Percentiles rank a stretch among this genome's conserved stretches.
phyloP scores from a whole-genome alignment of 371 early-diverging fungal species.

The Zancudomyces culisetae region DNA sequence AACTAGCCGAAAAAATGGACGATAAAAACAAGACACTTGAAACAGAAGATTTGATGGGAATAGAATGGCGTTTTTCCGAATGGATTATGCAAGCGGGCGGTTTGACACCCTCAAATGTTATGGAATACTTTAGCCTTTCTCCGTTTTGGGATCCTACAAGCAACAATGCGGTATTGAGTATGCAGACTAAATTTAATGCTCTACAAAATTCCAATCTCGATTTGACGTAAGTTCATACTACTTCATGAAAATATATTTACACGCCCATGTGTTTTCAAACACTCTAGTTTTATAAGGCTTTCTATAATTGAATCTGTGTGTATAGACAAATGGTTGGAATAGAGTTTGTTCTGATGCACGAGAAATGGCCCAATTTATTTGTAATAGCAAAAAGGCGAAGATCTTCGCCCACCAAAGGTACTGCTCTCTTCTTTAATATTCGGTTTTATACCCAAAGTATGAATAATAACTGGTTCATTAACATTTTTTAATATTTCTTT shows the following conservation, averaged over 20 bases:
- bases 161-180: conserved; percentile 85
- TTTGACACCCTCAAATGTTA: conserved; percentile 57
- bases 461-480: too few relatives aligned
- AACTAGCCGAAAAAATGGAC: too few relatives aligned
- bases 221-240: conserved; percentile 37
- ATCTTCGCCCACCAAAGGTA: conserved; percentile 40
- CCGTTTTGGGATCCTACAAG: conserved; percentile 94
- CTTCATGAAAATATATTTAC: too few relatives aligned
- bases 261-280: neutral
- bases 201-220: conserved; percentile 42
- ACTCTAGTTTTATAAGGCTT: neutral
- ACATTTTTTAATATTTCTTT: neutral
- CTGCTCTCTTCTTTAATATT: too few relatives aligned
- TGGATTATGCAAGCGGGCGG: conserved; percentile 22
- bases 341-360: conserved; percentile 61
- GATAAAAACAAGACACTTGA: too few relatives aligned
- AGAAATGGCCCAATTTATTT: conserved; percentile 56
- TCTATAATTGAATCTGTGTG: neutral
- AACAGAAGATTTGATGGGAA: conserved; percentile 27
- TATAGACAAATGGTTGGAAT: conserved; percentile 67
- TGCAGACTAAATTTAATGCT: conserved; percentile 93
- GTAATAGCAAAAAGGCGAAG: conserved; percentile 66
- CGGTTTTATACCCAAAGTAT: too few relatives aligned
- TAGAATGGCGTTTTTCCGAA: conserved; percentile 39
- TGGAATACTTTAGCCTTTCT: conserved; percentile 87